Base-by-base conservation (phyloP, 768 basidiomycete species). In the Candolleomyces eurysporus region DNA sequence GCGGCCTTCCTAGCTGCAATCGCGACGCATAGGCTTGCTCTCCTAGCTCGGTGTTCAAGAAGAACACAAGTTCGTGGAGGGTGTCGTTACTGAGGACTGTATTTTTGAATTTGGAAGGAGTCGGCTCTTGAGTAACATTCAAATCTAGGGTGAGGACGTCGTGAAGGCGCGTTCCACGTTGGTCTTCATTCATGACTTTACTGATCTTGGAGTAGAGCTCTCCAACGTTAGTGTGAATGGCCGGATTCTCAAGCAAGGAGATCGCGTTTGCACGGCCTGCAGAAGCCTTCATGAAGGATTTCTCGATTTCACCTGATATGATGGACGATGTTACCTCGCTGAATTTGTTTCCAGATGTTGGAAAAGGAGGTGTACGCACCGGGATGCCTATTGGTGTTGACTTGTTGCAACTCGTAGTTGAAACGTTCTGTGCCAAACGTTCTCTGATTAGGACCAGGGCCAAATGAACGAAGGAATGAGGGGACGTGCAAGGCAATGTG, bases 401-500 rank as follows among this genome's bases (percentile, higher is more conserved):
- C 26, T 11, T 31, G 7, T 31, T 39, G 26, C 52, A 53, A 19
- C 7, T 53, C 22, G 19, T 8, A 9, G 52, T 53, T 79, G 43
- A 71, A 68, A 4, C 71, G 45, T 58, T 79, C 76, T 48, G 76
- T 76, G 0, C 73, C 68, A 48, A 72, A 78, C 13, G 70, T 68
- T 11, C 72, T 60, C 75, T 76, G 79, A 6, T 67, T 65, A 56
- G 74, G 77, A 10, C 67, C 67, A 0, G 78, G 76, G 1, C 78
- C 76, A 62, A 74, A 76, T 1, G 64, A 57, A 2, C 59, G 57
- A 5, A 82, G 61, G 19, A 68, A 64, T 3, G 69, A 59, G 0
- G 63, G 61, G 32, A 79, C 62, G 65, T 82, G 80, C n/a, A 83
- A 63, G 1, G 76, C 60, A 4, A 77, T 53, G 61, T 81, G 82